These are phyloP conservation scores for Pueraria montana DNA, from an alignment of 306 rosid species.

Conservation along the genomic window DNA sequence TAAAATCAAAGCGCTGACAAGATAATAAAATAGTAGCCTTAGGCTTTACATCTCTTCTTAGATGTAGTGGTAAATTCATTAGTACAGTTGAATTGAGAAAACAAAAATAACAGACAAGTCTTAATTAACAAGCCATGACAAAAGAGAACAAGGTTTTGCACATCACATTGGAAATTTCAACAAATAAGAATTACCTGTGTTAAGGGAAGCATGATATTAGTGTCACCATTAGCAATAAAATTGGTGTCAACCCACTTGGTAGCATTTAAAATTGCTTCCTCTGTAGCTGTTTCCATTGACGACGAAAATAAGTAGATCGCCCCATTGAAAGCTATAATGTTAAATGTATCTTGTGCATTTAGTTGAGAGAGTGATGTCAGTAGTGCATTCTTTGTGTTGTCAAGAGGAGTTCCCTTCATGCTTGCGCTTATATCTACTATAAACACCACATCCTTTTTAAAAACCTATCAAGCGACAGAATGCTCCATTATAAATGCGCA, in stretches of 20 bases:
- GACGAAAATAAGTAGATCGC: slow-evolving; percentile 67
- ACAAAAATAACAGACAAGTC: slow-evolving; percentile 17
- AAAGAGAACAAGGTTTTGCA: slow-evolving; percentile 35
- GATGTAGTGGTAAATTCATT: slow-evolving; percentile 13
- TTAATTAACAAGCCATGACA: slow-evolving; percentile 22
- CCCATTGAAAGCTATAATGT: slow-evolving; percentile 80
- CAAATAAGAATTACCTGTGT: slow-evolving; percentile 64
- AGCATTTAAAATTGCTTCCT: slow-evolving; percentile 70
- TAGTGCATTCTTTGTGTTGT: slow-evolving; percentile 72
- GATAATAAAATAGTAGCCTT: slow-evolving; percentile 14
- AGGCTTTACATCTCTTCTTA: slow-evolving; percentile 23
- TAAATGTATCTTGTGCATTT: slow-evolving; percentile 72
- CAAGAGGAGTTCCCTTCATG: slow-evolving; percentile 87
- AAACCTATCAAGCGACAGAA: slow-evolving; percentile 65
- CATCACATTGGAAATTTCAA: slow-evolving; percentile 29
- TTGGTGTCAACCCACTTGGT: slow-evolving; percentile 65
- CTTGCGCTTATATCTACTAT: slow-evolving; percentile 85
- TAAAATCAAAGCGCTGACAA: slow-evolving; percentile 22
- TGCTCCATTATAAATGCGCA: not conserved
- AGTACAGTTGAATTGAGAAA: slow-evolving; percentile 31
- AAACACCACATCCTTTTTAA: slow-evolving; percentile 82
- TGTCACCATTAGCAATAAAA: slow-evolving; percentile 75
- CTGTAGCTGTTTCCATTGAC: slow-evolving; percentile 74
- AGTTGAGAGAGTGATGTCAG: slow-evolving; percentile 76
- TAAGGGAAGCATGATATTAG: slow-evolving; percentile 85